A percentile compares a stretch with the other conserved stretches of the same genome.
Evolutionary conservation across 805 yeast species (phyloP).

Genomic region (Saccharomycopsis javanensis): DNA sequence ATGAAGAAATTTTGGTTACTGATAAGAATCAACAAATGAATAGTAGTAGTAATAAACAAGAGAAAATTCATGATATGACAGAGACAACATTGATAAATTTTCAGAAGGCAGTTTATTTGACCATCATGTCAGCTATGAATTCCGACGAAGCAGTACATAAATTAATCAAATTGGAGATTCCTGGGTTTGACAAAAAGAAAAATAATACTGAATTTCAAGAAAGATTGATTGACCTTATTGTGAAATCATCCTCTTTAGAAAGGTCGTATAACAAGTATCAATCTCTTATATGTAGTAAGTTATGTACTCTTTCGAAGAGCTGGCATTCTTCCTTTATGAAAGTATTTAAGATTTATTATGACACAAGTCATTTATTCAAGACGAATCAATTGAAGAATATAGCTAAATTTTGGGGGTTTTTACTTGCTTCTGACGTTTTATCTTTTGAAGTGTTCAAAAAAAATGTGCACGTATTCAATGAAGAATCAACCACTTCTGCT

Average conservation of each 20-base stretch:
- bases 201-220: slow-evolving; percentile 10
- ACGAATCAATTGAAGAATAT: slow-evolving; percentile 66
- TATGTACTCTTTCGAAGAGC: slow-evolving; percentile 38
- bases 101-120: slow-evolving; percentile 70
- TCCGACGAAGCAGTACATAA: slow-evolving; percentile 92
- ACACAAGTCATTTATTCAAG: slow-evolving; percentile 54
- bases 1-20: slow-evolving; percentile 20
- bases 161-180: slow-evolving; percentile 39
- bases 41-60: slow-evolving; percentile 12
- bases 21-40: slow-evolving; percentile 1
- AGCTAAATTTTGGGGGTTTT: slow-evolving; percentile 80
- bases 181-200: slow-evolving; percentile 4
- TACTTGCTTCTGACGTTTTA: slow-evolving; percentile 60
- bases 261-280: slow-evolving; percentile 77
- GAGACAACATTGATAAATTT: slow-evolving; percentile 51
- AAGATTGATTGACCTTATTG: slow-evolving; percentile 18
- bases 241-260: slow-evolving; percentile 59
- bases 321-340: slow-evolving; percentile 52
- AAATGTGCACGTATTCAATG: slow-evolving; percentile 38
- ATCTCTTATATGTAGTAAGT: slow-evolving; percentile 64
- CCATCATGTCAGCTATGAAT: slow-evolving; percentile 82
- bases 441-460: slow-evolving; percentile 49
- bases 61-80: slow-evolving; percentile 52
- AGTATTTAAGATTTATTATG: slow-evolving; percentile 49
- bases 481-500: slow-evolving; percentile 67